A percentile compares a stretch with the other conserved stretches of the same genome.
Evolutionary conservation across 2,329 filamentous ascomycete genomes (phyloP).

Genomic region (Thielaviopsis populi): DNA sequence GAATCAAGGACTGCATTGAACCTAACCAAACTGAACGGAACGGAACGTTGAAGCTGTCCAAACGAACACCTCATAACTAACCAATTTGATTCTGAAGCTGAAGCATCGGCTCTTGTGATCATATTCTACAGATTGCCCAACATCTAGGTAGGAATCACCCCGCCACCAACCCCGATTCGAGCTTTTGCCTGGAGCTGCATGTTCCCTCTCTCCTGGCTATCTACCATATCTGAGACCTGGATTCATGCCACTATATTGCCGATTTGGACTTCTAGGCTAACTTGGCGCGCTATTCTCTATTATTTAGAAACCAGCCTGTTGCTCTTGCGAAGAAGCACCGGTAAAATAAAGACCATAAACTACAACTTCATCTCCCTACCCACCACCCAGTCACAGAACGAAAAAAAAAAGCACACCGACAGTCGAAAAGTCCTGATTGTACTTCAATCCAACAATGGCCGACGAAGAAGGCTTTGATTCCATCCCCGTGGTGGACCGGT

Average conservation of each 20-base stretch:
- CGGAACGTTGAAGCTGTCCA: background rate
- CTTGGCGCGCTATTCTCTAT: background rate
- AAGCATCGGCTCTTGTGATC: background rate
- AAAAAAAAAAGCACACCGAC: background rate
- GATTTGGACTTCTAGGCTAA: background rate
- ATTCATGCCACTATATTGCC: background rate
- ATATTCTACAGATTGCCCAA: background rate
- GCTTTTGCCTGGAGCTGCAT: background rate
- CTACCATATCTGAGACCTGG: background rate
- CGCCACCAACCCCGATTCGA: background rate
- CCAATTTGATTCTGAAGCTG: background rate
- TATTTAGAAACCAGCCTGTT: background rate
- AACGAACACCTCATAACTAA: background rate
- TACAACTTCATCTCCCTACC: background rate
- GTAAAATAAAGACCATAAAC: too few species aligned
- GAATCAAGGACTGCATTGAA: too few species aligned
- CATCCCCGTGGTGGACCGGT: conserved; percentile 64
- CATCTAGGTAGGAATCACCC: background rate
- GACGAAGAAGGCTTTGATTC: conserved; percentile 70
- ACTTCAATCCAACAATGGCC: conserved; percentile 41
- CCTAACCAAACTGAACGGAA: too few species aligned
- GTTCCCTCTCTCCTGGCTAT: background rate
- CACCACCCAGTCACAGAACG: background rate
- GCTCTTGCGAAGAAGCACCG: too few species aligned
- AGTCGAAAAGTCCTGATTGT: too few species aligned